Base-by-base conservation (phyloP, 2,329 filamentous ascomycete genomes). In the Cryphonectria carpinicola region DNA sequence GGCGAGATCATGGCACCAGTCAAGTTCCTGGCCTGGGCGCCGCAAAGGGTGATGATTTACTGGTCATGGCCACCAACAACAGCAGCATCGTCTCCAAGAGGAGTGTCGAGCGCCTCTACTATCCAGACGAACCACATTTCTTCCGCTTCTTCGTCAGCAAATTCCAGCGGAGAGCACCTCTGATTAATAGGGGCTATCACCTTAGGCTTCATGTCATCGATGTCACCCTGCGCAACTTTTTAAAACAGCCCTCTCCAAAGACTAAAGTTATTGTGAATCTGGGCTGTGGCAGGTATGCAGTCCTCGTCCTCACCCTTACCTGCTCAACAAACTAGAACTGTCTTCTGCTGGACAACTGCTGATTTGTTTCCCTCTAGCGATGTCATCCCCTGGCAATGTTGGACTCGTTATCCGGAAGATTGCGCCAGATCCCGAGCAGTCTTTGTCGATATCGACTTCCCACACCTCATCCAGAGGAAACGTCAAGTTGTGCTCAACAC, bases 21-120 rank as follows among this genome's bases (percentile, higher is more conserved):
- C 56, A 37, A 28, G 65, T 25, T 37, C 17, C 39, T n/a, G 56
- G 28, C 14, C 56, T 35, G 28, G 69, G 70, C 25, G 37, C 64
- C 25, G 62, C 74, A 4, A 78, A 76, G 63, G 58, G 73, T 49
- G 72, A 79, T n/a, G 66, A 67, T 49, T 22, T 67, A 39, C 56
- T 67, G 37, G 86, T 80, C 66, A 65, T 60, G 19, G 37, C 60
- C 63, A 67, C 52, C 22, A 43, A 97, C 79, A 95, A 90, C 78
- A 95, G 93, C 81, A 97, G 93, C 77, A 97, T 97, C 75, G 91
- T 95, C 22, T 97, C 94, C 19, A 98, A 98, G 79, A 86, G 94
- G 75, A 96, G 94, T 76, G 95, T 98, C n/a, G 94, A 97, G 78
- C 91, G 91, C 75, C 84, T 97, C 19, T 98, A 98, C 80, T 91